A percentile compares a stretch with the other conserved stretches of the same genome.
Conservation (phyloP, 768 basidiomycete species). For the Auriscalpium vulgare region DNA sequence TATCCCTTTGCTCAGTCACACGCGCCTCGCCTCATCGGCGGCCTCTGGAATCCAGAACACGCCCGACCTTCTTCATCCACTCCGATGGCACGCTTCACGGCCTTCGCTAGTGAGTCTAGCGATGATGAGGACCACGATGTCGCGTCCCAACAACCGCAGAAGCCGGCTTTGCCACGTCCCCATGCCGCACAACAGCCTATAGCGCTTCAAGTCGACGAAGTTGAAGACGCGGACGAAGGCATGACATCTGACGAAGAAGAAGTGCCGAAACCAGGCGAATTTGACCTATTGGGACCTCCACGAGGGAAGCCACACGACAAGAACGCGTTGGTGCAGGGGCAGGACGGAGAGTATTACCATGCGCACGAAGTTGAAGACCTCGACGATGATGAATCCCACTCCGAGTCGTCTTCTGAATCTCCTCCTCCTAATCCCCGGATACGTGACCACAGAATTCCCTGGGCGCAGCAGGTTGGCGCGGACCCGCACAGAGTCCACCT, state of each 20-base stretch:
- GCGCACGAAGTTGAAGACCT: conserved; percentile 29
- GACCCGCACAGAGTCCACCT: conserved; percentile 86
- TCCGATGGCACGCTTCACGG: conserved; percentile 15
- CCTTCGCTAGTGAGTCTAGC: conserved; percentile 14
- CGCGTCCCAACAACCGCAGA: conserved; percentile 2
- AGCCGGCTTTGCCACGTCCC: neutral
- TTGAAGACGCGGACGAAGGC: conserved; percentile 8
- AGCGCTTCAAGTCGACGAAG: conserved; percentile 1
- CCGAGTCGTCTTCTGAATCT: conserved; percentile 22
- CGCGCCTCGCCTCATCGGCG: neutral
- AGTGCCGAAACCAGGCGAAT: conserved; percentile 30
- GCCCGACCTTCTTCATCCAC: neutral
- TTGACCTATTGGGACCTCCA: conserved; percentile 30
- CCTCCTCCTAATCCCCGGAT: conserved; percentile 24
- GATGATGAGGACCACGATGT: conserved; percentile 11
- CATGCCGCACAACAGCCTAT: neutral
- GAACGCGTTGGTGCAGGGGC: neutral
- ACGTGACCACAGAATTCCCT: conserved; percentile 34
- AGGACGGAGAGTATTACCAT: neutral
- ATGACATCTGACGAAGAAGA: neutral
- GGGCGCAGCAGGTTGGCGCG: conserved; percentile 68
- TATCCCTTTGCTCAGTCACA: neutral
- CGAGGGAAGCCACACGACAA: conserved; percentile 11
- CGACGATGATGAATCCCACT: conserved; percentile 27
- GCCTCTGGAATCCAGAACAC: neutral